Conservation (phyloP, 2,329 filamentous ascomycete species). For the Pseudogymnoascus sp. region DNA sequence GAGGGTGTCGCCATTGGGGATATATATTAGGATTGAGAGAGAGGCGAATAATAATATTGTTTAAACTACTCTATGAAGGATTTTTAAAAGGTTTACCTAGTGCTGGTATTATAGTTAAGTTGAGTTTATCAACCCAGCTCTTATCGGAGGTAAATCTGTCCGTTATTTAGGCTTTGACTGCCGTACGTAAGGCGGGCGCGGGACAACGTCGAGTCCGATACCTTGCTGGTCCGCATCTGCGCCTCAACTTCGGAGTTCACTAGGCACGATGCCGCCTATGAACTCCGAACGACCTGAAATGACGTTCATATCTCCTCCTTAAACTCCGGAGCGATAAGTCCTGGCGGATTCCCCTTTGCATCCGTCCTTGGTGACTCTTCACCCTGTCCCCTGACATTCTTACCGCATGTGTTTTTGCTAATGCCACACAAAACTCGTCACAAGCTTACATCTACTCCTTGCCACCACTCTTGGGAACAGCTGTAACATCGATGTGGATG, state of each 20-base stretch:
- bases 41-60: neutral
- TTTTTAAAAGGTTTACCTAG: neutral
- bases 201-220: neutral
- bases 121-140: neutral
- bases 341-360: neutral
- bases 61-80: neutral
- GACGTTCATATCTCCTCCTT: slow-evolving; percentile 21
- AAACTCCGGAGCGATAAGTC: slow-evolving; percentile 25
- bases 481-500: too few relatives aligned
- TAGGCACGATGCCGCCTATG: slow-evolving; percentile 26
- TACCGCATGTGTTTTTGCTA: neutral
- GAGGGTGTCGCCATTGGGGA: neutral
- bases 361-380: neutral
- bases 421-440: too few relatives aligned
- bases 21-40: neutral
- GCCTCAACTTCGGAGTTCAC: slow-evolving; percentile 16
- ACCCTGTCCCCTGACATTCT: neutral
- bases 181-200: neutral
- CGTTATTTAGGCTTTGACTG: neutral
- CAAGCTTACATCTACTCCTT: too few relatives aligned
- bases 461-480: too few relatives aligned
- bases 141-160: neutral
- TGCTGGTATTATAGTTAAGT: neutral
- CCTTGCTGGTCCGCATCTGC: neutral
- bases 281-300: slow-evolving; percentile 23